Percentiles rank a stretch among this genome's conserved stretches.
Conservation (phyloP, 2,329 filamentous ascomycete genomes). For the Trichophyton schoenleinii region DNA sequence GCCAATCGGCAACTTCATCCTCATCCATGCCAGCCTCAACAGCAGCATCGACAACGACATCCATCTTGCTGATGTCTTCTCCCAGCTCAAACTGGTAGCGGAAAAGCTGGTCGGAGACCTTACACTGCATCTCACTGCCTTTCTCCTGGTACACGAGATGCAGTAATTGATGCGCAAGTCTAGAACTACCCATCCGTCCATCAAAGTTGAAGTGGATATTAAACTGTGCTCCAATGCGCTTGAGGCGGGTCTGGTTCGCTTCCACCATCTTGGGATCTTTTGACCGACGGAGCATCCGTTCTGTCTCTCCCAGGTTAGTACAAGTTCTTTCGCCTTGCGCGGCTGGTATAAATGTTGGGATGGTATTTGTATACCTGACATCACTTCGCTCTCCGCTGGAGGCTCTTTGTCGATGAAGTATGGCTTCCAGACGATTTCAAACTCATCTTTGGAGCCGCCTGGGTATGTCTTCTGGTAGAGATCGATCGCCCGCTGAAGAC, state of each 20-base stretch:
- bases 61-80: slow-evolving; percentile 13
- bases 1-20: slow-evolving; percentile 7
- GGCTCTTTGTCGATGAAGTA: slow-evolving; percentile 13
- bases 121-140: slow-evolving; percentile 6
- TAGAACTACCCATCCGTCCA: slow-evolving; percentile 15
- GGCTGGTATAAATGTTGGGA: not conserved
- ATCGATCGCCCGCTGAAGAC: slow-evolving; percentile 10
- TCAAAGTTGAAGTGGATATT: slow-evolving; percentile 15
- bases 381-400: slow-evolving; percentile 10
- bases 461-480: slow-evolving; percentile 14
- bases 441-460: slow-evolving; percentile 9
- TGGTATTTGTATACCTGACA: slow-evolving; percentile 9
- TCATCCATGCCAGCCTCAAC: slow-evolving; percentile 11
- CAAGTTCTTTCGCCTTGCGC: not conserved
- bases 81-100: slow-evolving; percentile 15
- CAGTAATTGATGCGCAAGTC: slow-evolving; percentile 14
- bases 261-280: slow-evolving; percentile 10
- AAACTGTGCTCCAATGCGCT: slow-evolving; percentile 9
- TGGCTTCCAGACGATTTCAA: slow-evolving; percentile 12
- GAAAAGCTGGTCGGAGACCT: slow-evolving; percentile 14
- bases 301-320: slow-evolving; percentile 1
- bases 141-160: slow-evolving; percentile 5
- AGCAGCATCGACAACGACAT: slow-evolving; percentile 8
- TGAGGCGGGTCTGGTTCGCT: slow-evolving; percentile 13
- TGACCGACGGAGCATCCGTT: slow-evolving; percentile 16